Conservation (phyloP, 2,329 filamentous ascomycete genomes). For the Microsporum audouinii region DNA sequence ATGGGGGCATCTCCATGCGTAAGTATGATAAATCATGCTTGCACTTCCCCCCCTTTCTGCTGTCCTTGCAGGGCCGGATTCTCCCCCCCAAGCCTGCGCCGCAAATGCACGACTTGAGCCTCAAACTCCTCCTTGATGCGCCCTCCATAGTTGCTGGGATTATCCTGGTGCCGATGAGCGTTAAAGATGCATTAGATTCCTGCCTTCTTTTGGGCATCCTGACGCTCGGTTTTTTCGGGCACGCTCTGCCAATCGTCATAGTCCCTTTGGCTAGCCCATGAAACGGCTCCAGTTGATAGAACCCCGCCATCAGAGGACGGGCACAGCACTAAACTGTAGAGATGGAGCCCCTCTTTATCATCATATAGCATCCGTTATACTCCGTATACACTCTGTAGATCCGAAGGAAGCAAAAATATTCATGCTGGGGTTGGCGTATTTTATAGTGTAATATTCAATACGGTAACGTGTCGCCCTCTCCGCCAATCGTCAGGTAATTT, state of each 20-base stretch:
- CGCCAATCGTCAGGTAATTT: neutral
- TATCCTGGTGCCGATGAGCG: neutral
- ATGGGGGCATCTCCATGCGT: neutral
- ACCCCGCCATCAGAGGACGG: neutral
- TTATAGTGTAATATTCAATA: neutral
- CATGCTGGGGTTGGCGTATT: neutral
- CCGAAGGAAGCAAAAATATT: neutral
- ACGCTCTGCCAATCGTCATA: neutral
- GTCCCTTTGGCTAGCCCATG: neutral
- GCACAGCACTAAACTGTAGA: neutral
- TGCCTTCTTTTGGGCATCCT: neutral
- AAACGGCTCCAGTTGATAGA: neutral
- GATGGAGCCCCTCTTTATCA: neutral
- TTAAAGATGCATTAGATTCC: neutral
- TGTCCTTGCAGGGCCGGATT: neutral
- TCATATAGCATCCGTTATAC: neutral
- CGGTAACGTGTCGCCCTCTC: neutral
- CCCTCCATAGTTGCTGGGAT: neutral
- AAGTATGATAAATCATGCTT: neutral
- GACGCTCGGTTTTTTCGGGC: neutral
- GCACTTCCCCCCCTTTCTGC: neutral
- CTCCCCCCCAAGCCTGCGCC: neutral
- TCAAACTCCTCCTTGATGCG: neutral
- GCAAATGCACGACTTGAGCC: constrained; percentile 1
- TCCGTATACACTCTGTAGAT: neutral